phyloP scores from a whole-genome alignment of 805 yeast species.

The Spathaspora sp. region DNA sequence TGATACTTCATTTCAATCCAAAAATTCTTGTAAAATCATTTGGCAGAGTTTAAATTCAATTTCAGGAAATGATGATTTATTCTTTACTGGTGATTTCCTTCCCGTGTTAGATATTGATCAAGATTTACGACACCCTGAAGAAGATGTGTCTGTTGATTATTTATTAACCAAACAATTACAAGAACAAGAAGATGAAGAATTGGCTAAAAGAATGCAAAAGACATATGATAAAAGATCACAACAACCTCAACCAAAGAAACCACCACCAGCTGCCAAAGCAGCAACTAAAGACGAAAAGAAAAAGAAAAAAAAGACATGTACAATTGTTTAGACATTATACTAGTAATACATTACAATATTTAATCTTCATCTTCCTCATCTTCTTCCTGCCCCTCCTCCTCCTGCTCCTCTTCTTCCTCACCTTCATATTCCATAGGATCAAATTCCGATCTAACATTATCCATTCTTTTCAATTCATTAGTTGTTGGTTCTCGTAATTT shows the following conservation, averaged over 20 bases:
- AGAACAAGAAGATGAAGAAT: constrained; percentile 52
- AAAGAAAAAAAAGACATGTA: constrained; percentile 17
- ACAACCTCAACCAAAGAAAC: not conserved
- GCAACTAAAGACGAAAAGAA: constrained; percentile 3
- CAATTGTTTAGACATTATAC: constrained; percentile 13
- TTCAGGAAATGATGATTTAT: constrained; percentile 66
- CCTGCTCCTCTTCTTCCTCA: constrained; percentile 41
- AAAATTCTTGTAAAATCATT: constrained; percentile 43
- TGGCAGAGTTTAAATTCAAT: constrained; percentile 79
- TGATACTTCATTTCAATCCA: constrained; percentile 60
- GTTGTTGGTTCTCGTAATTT: constrained; percentile 70
- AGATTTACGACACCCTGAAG: constrained; percentile 6
- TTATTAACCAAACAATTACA: constrained; percentile 47
- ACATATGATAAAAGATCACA: constrained; percentile 7
- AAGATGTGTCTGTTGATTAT: constrained; percentile 18
- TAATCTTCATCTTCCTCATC: constrained; percentile 3
- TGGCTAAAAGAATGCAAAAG: constrained; percentile 44
- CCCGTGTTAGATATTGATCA: constrained; percentile 34
- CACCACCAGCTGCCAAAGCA: not conserved
- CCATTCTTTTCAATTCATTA: constrained; percentile 64
- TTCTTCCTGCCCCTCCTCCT: constrained; percentile 6
- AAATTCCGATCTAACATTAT: constrained; percentile 60
- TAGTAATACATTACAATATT: not conserved
- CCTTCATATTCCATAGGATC: constrained; percentile 79
- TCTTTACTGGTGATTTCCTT: constrained; percentile 62